Evolutionary conservation across 208 protist genomes (phyloP).

Genomic region (Endotrypanum monterogeii): DNA sequence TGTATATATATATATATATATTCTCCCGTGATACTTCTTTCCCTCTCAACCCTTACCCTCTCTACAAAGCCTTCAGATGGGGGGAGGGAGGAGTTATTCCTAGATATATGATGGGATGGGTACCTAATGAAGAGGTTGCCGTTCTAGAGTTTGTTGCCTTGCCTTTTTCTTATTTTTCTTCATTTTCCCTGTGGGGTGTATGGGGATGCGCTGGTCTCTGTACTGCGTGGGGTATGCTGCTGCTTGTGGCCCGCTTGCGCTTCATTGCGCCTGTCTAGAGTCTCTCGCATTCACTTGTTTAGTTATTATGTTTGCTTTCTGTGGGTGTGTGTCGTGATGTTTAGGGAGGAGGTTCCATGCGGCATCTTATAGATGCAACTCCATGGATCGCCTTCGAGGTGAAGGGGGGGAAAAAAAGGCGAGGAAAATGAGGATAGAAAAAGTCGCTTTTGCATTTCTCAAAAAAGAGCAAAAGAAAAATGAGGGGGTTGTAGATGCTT

Average conservation of each 20-base stretch:
- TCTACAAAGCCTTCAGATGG: background rate
- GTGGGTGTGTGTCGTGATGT: background rate
- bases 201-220: too few species aligned
- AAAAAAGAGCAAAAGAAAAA: too few species aligned
- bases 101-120: background rate
- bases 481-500: too few species aligned
- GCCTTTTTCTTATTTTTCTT: background rate
- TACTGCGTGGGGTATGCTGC: too few species aligned
- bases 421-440: background rate
- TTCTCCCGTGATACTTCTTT: too few species aligned
- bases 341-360: background rate
- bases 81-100: background rate
- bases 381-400: background rate
- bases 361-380: background rate
- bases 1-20: too few species aligned
- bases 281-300: conserved; percentile 1
- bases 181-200: too few species aligned
- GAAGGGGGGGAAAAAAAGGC: background rate
- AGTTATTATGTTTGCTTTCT: background rate
- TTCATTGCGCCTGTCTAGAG: background rate
- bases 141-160: background rate
- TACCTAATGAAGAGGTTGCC: background rate
- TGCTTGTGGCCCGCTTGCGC: background rate
- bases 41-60: background rate
- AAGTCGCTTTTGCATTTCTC: too few species aligned